Evolutionary conservation across 2,329 filamentous ascomycete species (phyloP).

Genomic region (Paracoccidioides lutzii): DNA sequence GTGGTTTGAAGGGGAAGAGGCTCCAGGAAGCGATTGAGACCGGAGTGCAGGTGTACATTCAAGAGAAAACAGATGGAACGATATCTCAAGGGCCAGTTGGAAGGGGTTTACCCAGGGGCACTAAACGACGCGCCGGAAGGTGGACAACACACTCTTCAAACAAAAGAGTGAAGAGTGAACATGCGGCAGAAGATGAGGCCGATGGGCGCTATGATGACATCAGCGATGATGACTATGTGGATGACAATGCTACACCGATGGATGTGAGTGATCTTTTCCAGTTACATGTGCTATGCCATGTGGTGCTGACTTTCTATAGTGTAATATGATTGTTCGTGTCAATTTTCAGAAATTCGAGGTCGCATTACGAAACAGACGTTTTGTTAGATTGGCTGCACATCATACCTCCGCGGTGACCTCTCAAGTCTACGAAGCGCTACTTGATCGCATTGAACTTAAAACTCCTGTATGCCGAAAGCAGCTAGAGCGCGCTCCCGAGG

Average conservation of each 20-base stretch:
- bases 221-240: constrained; percentile 23
- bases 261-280: constrained; percentile 20
- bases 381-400: constrained; percentile 59
- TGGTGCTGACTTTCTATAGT: constrained; percentile 33
- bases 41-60: constrained; percentile 19
- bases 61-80: constrained; percentile 24
- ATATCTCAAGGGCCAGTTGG: constrained; percentile 22
- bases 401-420: constrained; percentile 61
- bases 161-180: constrained; percentile 9
- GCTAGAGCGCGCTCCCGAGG: constrained; percentile 27
- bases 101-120: constrained; percentile 22
- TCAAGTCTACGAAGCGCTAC: constrained; percentile 61
- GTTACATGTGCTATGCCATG: not conserved
- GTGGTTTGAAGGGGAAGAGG: constrained; percentile 27
- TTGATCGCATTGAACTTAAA: constrained; percentile 57
- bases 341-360: constrained; percentile 80
- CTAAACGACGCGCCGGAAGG: constrained; percentile 21
- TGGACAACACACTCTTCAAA: constrained; percentile 10
- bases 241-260: constrained; percentile 23
- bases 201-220: constrained; percentile 18
- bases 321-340: constrained; percentile 59
- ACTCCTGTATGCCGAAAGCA: constrained; percentile 50
- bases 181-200: constrained; percentile 10
- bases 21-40: constrained; percentile 22
- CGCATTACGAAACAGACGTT: constrained; percentile 63